Evolutionary conservation across 768 basidiomycete genomes (phyloP).

Genomic region (Udeniomyces megalosporus): DNA sequence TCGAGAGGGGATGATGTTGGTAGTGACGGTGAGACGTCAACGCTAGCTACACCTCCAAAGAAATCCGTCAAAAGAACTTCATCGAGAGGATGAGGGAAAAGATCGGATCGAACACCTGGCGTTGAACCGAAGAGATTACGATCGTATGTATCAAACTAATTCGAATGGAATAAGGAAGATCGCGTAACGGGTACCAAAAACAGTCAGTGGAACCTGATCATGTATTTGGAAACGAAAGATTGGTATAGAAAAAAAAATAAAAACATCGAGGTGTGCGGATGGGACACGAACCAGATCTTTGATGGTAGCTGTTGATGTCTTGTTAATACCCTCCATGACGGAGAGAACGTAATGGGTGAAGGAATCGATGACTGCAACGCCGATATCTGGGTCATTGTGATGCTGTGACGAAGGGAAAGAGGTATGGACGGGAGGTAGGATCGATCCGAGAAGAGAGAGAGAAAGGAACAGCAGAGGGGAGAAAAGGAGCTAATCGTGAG

Average conservation of each 20-base stretch:
- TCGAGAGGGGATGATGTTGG: background rate
- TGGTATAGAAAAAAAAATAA: background rate
- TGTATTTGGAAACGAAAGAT: background rate
- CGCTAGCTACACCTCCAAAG: conserved; percentile 73
- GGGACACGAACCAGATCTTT: conserved; percentile 51
- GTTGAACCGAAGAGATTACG: conserved; percentile 59
- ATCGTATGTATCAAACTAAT: conserved; percentile 66
- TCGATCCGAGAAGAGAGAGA: too few relatives aligned
- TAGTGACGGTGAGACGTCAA: conserved; percentile 35
- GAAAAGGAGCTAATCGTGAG: too few relatives aligned
- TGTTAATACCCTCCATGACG: conserved; percentile 82
- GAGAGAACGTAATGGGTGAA: conserved; percentile 85
- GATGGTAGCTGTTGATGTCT: conserved; percentile 65
- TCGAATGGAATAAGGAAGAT: too few relatives aligned
- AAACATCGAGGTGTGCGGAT: background rate
- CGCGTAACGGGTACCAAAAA: too few relatives aligned
- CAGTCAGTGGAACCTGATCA: background rate
- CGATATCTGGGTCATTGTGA: conserved; percentile 83
- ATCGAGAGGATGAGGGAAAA: conserved; percentile 48
- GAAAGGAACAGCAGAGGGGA: background rate
- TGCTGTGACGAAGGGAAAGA: conserved; percentile 38
- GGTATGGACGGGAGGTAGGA: background rate
- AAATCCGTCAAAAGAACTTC: conserved; percentile 60
- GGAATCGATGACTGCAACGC: conserved; percentile 86
- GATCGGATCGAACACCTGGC: conserved; percentile 70